Evolutionary conservation across 2,329 filamentous ascomycete genomes (phyloP), one percentile per base, ranked within the genome.

Genomic region (Calonectria pseudoturangicola): DNA sequence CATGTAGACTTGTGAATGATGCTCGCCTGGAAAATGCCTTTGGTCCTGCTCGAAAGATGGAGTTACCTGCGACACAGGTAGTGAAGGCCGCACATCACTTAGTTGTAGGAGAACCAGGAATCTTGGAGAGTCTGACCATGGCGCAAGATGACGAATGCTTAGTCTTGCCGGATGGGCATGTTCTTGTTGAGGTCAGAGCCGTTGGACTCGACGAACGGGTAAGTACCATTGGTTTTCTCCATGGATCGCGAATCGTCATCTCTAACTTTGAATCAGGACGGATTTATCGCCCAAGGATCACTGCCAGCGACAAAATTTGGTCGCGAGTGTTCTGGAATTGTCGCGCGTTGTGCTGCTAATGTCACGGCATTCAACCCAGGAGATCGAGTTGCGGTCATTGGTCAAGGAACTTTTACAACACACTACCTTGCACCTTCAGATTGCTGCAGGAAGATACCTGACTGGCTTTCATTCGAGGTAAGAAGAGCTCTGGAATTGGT

Each of bases 381-480:
- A 18, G 76, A 78, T 69, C 76, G 76, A 8, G 75, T 78, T 48
- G 71, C 66, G 1, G 68, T 78, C 18, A 75, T 78, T 47, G 76
- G 76, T 6, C 75, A 78, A 21, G 76, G 76, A 1, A 78, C 76
- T 18, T 78, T 78, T 36, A 54, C 66, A 10, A 78, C 76, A 3
- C 71, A 71, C 21, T 78, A 78, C 63, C 15, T 78, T 15, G 68
- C 76, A 15, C 73, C 71, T 36, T 54, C 71, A 27, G 8, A 70
- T 2, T 78, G 73, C 10, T 78, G 76, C 16, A 72, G 48, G 1
- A 78, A 72, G 63, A 76, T 78, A 47, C 76, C 76, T 15, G 71
- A 77, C 45, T 78, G 71, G 75, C 70, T 78, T 15, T 76, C 76
- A 30, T 78, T 78, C 13, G 76, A 78, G 66, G 76, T 77, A 30